phyloP scores from a whole-genome alignment of 139 green algal species.

The Coelastrella sp. region DNA sequence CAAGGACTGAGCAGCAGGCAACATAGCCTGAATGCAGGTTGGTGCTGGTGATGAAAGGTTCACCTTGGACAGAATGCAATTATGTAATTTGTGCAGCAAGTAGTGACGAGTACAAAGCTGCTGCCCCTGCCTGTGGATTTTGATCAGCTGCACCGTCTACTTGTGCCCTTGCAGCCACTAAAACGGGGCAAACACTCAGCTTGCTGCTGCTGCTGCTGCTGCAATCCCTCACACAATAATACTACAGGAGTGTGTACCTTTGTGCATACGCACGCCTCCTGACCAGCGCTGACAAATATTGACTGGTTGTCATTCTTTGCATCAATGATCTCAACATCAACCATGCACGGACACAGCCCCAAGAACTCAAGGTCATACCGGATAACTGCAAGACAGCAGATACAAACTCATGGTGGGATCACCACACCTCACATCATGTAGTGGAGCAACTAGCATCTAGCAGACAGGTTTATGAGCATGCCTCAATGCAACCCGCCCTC shows the following conservation, averaged over 20 bases:
- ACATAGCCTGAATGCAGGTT: no score
- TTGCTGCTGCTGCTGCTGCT: not conserved
- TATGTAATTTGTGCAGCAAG: no score
- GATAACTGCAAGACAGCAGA: constrained; percentile 69
- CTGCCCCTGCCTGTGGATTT: not conserved
- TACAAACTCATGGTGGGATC: not conserved
- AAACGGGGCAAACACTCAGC: not conserved
- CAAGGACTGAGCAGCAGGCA: no score
- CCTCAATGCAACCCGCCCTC: no score
- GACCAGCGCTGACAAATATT: constrained; percentile 80
- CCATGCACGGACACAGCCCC: constrained; percentile 90
- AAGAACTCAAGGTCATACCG: constrained; percentile 92
- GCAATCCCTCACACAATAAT: not conserved
- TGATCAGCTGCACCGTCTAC: not conserved
- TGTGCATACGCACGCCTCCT: constrained; percentile 77
- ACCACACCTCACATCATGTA: not conserved
- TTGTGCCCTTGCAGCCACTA: not conserved
- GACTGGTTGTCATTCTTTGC: constrained; percentile 84
- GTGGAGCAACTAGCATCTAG: no score
- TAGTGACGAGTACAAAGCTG: no score
- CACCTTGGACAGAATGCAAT: no score
- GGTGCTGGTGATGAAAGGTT: no score
- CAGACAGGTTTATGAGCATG: no score
- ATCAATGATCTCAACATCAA: constrained; percentile 97
- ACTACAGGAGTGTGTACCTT: not conserved